Conservation (phyloP, 345 rosid species). For the Odontarrhena argentea region DNA sequence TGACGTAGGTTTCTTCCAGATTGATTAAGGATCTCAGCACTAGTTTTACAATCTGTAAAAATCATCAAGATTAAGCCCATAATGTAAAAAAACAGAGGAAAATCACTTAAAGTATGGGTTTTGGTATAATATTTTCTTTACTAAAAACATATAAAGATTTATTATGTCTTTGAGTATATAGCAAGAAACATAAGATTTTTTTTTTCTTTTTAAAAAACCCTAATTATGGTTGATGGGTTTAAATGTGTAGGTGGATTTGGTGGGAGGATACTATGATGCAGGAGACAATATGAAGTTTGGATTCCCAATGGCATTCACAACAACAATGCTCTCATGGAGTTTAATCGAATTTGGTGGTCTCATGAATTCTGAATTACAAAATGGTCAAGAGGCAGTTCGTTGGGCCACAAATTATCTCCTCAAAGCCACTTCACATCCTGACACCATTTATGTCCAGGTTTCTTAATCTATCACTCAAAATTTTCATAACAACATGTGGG, state of each 20-base stretch:
- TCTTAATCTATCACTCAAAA: neutral
- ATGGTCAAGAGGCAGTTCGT: conserved; percentile 57
- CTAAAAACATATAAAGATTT: neutral
- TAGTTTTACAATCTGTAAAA: neutral
- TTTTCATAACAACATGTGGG: neutral
- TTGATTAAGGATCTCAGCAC: neutral
- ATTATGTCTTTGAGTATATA: neutral
- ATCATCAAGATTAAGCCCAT: neutral
- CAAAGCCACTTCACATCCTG: conserved; percentile 68
- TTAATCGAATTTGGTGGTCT: conserved; percentile 57
- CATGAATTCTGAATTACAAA: conserved; percentile 51
- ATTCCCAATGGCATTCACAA: conserved; percentile 88
- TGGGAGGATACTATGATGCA: conserved; percentile 93
- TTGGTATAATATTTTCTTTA: neutral
- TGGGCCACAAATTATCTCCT: conserved; percentile 86
- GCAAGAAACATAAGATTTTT: neutral
- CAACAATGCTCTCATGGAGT: conserved; percentile 82
- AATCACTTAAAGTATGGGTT: too few species aligned
- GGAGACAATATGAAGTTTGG: conserved; percentile 91
- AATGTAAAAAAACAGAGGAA: neutral
- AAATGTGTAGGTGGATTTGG: conserved; percentile 62
- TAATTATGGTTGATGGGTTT: neutral
- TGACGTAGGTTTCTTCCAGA: neutral
- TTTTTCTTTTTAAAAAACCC: too few species aligned
- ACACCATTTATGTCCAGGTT: conserved; percentile 54